Evolutionary conservation across 2,329 filamentous ascomycete species (phyloP).

Genomic region (Calonectria montana): DNA sequence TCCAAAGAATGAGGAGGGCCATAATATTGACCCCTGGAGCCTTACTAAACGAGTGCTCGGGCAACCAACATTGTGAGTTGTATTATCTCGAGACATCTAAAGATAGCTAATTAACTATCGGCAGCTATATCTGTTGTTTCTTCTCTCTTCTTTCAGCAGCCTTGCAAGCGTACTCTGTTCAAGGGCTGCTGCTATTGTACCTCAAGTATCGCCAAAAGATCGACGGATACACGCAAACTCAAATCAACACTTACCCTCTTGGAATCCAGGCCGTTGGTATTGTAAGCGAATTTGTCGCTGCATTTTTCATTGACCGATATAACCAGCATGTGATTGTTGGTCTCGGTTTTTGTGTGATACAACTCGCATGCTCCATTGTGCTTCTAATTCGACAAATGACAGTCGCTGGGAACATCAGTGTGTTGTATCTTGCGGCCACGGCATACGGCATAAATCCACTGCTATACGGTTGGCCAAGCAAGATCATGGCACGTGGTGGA

Average conservation of each 20-base stretch:
- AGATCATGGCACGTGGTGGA: slow-evolving; percentile 31
- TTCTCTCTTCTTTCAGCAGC: slow-evolving; percentile 46
- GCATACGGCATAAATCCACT: slow-evolving; percentile 41
- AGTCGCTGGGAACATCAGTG: slow-evolving; percentile 31
- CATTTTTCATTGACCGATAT: slow-evolving; percentile 36
- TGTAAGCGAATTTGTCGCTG: slow-evolving; percentile 32
- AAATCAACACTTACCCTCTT: slow-evolving; percentile 42
- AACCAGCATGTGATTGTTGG: slow-evolving; percentile 20
- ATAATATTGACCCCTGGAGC: slow-evolving; percentile 47
- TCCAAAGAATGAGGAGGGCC: slow-evolving; percentile 47
- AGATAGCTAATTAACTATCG: not conserved
- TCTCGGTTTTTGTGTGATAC: slow-evolving; percentile 24
- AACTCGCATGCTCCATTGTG: slow-evolving; percentile 30
- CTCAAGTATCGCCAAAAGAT: slow-evolving; percentile 36
- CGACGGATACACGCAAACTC: slow-evolving; percentile 34
- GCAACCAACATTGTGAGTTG: slow-evolving; percentile 42
- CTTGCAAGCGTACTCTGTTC: slow-evolving; percentile 37
- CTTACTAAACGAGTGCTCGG: slow-evolving; percentile 44
- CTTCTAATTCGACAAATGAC: slow-evolving; percentile 35
- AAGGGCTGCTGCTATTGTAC: slow-evolving; percentile 41
- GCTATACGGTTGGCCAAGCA: slow-evolving; percentile 41
- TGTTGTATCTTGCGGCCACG: slow-evolving; percentile 36
- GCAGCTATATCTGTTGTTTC: slow-evolving; percentile 27
- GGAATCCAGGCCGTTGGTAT: slow-evolving; percentile 41
- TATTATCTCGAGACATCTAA: fast-evolving